Evolutionary conservation across 1,139 yeast species (phyloP), one percentile per base, ranked within the genome.

Genomic region (Scheffersomyces segobiensis): DNA sequence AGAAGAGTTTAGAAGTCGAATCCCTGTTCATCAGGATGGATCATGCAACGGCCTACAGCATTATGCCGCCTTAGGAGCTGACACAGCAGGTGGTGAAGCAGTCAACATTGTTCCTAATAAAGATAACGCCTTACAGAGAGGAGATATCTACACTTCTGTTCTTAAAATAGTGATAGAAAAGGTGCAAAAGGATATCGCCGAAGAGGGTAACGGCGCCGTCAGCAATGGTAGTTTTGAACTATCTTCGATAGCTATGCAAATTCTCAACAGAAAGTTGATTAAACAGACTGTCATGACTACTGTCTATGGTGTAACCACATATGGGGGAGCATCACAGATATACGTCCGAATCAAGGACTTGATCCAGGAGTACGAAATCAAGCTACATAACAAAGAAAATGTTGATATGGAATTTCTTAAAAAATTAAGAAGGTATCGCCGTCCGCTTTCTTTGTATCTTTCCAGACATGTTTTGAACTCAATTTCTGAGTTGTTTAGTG

Each of bases 11-110:
- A 56, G 57, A n/a, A 69, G 76, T 50, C 67, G 82, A 39, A 67
- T 79, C 17, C 81, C 83, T 0, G 70, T 80, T 5, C 82, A 79
- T 57, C 80, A 76, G 60, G 84, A 80, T 63, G 84, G 84, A 0
- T 76, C 83, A 0, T 80, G 84, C 59, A 80, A 80, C 63, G 84
- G 84, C 3, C 69, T 80, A 26, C 84, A 80, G 62, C 84, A 80
- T 63, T 80, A 79, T 65, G 81, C 84, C 1, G 84, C 82, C 0
- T 65, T 80, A 22, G 77, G 81, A 0, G 70, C 71, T 1, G 83
- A 80, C 59, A 52, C 54, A 20, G 68, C 63, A 22, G 84, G 82
- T 5, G 83, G 77, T 0, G 59, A 57, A 14, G 76, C 83, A 0
- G 84, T 80, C 2, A 80, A 80, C 60, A 65, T 80, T 20, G 50